These are phyloP conservation scores for Tetracladium maxilliforme DNA, from an alignment of 2,329 filamentous ascomycete species.

Conservation along the genomic window DNA sequence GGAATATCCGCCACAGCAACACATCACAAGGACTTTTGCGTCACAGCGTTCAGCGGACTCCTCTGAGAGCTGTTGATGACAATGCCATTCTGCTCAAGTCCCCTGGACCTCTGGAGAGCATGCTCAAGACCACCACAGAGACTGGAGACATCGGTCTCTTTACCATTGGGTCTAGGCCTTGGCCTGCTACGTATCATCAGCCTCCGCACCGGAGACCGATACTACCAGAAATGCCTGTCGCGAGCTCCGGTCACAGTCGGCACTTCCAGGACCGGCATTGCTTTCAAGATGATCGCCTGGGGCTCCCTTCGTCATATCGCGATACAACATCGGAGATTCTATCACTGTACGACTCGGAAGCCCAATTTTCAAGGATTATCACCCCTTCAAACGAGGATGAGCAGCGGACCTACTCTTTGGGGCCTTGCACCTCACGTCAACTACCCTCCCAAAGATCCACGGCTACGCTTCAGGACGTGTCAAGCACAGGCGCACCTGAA, in stretches of 20 bases:
- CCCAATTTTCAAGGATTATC: conserved; percentile 26
- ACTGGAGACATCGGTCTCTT: conserved; percentile 50
- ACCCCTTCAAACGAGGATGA: conserved; percentile 30
- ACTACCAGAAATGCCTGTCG: conserved; percentile 8
- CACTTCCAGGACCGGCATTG: conserved; percentile 9
- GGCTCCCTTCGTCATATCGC: conserved; percentile 26
- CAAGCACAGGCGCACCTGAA: conserved; percentile 25
- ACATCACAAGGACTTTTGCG: too few species aligned
- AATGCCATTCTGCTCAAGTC: conserved; percentile 26
- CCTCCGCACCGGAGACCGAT: conserved; percentile 2
- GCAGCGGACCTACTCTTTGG: conserved; percentile 36
- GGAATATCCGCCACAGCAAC: too few species aligned
- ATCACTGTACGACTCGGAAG: conserved; percentile 34
- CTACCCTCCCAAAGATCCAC: conserved; percentile 32
- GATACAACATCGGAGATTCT: conserved; percentile 39
- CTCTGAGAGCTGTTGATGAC: too few species aligned
- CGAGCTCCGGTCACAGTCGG: conserved; percentile 6
- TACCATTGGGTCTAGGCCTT: conserved; percentile 27
- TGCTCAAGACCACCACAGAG: conserved; percentile 52
- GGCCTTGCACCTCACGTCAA: conserved; percentile 22
- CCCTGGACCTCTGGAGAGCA: conserved; percentile 42
- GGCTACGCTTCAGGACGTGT: conserved; percentile 30
- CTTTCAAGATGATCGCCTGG: conserved; percentile 24
- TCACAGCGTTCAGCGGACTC: too few species aligned
- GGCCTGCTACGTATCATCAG: neutral